Percentiles rank a stretch among this genome's conserved stretches.
Conservation (phyloP, 208 protist genomes). For the Leishmania major region DNA sequence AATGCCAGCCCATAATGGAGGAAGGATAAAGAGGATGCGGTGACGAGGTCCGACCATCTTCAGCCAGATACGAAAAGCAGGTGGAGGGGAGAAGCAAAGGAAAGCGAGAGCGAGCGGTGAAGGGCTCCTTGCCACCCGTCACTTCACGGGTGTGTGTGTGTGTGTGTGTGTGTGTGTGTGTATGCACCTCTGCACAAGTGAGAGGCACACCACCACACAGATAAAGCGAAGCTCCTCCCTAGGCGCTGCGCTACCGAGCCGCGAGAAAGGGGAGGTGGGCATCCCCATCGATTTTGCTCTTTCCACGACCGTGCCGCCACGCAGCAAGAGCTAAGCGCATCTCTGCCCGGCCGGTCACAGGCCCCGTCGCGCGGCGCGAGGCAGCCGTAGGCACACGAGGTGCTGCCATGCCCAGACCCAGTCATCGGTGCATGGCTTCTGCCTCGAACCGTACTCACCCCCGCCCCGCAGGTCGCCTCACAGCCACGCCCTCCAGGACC, state of each 20-base stretch:
- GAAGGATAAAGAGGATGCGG: background rate
- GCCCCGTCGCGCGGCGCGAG: background rate
- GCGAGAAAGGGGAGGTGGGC: background rate
- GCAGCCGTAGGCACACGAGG: background rate
- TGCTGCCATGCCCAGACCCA: background rate
- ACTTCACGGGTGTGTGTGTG: background rate
- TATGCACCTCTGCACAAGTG: background rate
- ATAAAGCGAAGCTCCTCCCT: background rate
- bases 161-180: too few relatives aligned
- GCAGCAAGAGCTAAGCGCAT: background rate
- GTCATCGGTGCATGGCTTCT: background rate
- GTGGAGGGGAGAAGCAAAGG: background rate
- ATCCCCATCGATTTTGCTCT: background rate
- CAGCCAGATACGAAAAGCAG: background rate
- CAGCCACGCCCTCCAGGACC: background rate
- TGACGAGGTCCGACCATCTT: background rate
- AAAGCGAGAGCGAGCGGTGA: background rate
- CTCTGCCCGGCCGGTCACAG: background rate
- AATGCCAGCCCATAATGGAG: background rate
- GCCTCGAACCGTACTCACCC: background rate
- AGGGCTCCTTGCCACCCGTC: background rate
- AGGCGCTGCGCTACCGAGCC: background rate
- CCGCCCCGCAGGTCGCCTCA: background rate
- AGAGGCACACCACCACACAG: background rate
- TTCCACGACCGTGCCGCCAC: background rate